phyloP scores from a whole-genome alignment of 306 rosid genomes.

The Lathyrus sativus region DNA sequence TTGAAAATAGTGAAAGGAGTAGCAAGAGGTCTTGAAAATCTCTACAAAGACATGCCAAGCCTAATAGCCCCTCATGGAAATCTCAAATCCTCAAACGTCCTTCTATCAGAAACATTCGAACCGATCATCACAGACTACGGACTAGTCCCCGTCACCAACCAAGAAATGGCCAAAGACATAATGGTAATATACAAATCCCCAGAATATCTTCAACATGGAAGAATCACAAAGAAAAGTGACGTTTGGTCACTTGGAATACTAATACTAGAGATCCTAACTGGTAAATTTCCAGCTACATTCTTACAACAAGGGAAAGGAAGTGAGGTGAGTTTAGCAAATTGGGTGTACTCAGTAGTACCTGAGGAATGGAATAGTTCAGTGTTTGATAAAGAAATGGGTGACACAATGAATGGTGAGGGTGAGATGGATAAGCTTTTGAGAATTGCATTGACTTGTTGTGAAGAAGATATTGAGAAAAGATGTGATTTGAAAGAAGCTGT shows the following conservation, averaged over 20 bases:
- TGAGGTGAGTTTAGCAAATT: constrained; percentile 59
- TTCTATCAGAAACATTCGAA: constrained; percentile 56
- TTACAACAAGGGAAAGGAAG: constrained; percentile 62
- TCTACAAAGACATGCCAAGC: constrained; percentile 71
- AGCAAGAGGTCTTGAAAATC: constrained; percentile 67
- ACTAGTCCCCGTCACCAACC: constrained; percentile 73
- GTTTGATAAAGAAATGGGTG: constrained; percentile 64
- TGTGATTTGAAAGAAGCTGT: constrained; percentile 66
- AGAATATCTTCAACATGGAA: constrained; percentile 62
- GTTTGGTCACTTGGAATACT: constrained; percentile 84
- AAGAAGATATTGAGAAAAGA: constrained; percentile 70
- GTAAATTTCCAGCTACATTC: constrained; percentile 58
- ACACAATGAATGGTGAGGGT: constrained; percentile 41
- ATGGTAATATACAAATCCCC: constrained; percentile 83
- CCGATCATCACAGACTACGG: constrained; percentile 83
- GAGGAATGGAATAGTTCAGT: constrained; percentile 58
- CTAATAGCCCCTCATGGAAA: constrained; percentile 80
- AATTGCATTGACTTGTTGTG: constrained; percentile 69
- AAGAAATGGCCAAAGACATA: constrained; percentile 65
- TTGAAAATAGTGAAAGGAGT: constrained; percentile 81
- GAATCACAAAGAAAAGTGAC: constrained; percentile 84
- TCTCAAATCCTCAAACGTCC: constrained; percentile 87
- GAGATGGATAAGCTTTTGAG: constrained; percentile 69
- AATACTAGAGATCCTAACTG: constrained; percentile 71
- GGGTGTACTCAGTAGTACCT: constrained; percentile 59